Percentiles rank a stretch among this genome's conserved stretches.
Evolutionary conservation across 78 protist species (phyloP).

Genomic region (Dictyostelium intermedium): DNA sequence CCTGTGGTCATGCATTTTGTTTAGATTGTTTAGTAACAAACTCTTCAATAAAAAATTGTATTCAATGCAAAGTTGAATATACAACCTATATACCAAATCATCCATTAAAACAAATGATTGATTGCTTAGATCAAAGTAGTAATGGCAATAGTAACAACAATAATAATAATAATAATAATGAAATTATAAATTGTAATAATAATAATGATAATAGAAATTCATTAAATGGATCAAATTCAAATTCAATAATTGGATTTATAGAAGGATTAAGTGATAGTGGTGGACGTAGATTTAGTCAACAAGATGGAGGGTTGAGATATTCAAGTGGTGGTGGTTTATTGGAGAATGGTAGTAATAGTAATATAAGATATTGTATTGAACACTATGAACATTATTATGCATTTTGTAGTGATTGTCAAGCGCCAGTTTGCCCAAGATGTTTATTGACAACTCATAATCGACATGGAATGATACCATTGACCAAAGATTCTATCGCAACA

Average conservation of each 20-base stretch:
- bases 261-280: conserved; percentile 9
- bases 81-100: neutral
- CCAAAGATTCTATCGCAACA: neutral
- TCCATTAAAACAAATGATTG: conserved; percentile 37
- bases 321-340: neutral
- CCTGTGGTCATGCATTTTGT: conserved; percentile 28
- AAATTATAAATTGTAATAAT: neutral
- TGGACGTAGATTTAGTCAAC: neutral
- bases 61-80: conserved; percentile 20
- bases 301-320: neutral
- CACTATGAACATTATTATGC: conserved; percentile 13
- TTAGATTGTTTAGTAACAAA: neutral
- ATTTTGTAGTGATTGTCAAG: conserved; percentile 5
- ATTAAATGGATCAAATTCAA: neutral
- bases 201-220: neutral
- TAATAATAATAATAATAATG: neutral
- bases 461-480: conserved; percentile 6
- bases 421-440: conserved; percentile 10
- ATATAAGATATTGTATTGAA: neutral
- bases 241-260: neutral
- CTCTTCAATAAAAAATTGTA: neutral
- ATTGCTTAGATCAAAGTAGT: neutral
- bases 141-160: neutral
- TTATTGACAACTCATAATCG: conserved; percentile 12
- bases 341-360: neutral